These are phyloP conservation scores for Pleurostoma richardsiae DNA, from an alignment of 2,329 filamentous ascomycete species.

Conservation along the genomic window DNA sequence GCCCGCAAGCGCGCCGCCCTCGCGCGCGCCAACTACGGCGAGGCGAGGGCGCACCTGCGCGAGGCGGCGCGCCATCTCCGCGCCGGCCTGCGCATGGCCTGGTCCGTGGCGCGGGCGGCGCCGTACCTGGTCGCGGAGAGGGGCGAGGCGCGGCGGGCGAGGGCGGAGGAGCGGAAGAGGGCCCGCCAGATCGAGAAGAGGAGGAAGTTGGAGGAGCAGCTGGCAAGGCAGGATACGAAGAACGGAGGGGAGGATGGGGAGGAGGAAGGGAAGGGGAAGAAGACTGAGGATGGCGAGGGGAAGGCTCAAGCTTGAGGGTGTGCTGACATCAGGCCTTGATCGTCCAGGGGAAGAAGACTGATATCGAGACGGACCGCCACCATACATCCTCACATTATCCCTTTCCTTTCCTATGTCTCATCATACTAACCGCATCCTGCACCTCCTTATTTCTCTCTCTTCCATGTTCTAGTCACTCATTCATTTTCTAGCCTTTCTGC, in stretches of 20 bases:
- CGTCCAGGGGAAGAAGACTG: too few species aligned
- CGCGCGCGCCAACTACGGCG: constrained; percentile 28
- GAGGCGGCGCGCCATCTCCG: constrained; percentile 29
- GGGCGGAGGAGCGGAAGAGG: constrained; percentile 21
- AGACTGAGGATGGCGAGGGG: constrained; percentile 1
- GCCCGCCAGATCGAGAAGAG: constrained; percentile 24
- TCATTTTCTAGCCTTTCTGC: too few species aligned
- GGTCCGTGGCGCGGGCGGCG: constrained; percentile 22
- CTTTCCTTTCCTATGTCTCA: constrained; percentile 1
- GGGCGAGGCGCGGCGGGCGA: constrained; percentile 21
- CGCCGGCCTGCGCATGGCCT: constrained; percentile 22
- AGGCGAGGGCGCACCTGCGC: constrained; percentile 32
- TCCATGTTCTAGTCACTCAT: background rate
- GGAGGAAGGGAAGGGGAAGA: background rate
- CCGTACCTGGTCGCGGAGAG: constrained; percentile 31
- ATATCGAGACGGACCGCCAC: background rate
- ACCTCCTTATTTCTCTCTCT: background rate
- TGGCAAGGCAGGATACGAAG: background rate
- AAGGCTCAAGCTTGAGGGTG: too few species aligned
- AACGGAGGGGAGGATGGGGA: background rate
- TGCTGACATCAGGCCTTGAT: too few species aligned
- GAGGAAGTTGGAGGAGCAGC: constrained; percentile 13
- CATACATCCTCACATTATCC: background rate
- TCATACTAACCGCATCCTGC: background rate
- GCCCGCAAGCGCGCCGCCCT: constrained; percentile 32